Evolutionary conservation across 768 basidiomycete genomes (phyloP), one percentile per base, ranked within the genome.

Genomic region (Trametes villosa): DNA sequence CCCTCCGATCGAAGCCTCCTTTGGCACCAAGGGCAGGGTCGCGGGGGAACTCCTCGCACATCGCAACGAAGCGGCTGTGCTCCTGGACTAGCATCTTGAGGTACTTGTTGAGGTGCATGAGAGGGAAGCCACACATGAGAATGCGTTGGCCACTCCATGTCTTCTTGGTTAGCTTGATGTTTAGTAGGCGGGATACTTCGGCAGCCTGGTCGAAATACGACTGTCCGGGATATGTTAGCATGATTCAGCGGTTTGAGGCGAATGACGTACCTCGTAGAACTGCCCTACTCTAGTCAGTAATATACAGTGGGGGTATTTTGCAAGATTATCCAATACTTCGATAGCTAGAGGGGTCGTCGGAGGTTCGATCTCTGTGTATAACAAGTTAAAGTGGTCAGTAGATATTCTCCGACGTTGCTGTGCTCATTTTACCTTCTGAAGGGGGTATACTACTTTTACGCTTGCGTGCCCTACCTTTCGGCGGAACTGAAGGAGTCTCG

Each of bases 151-250:
- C 86, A 62, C 83, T 83, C 91, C 90, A 92, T 67, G 83, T 83
- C 60, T 88, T 83, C 59, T 85, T 83, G 2, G 93, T 88, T 24
- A 95, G 78, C 67, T 94, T 96, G 75, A 96, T 94, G 65, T 85
- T 86, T 12, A 97, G 81, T 17, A 95, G 76, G 30, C 78, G 80
- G 4, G 94, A 80, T 7, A 98, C 86, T 60, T 91, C 86, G 15
- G 78, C 75, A 9, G 95, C 94, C 80, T 96, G 96, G 40, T 92
- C 89, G 67, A 96, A 98, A 72, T 97, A 97, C 0, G 96, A 96
- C 95, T 98, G 57, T 15, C 17, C 22, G 15, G 34, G 18, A 27
- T 33, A 34, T 27, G 26, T 24, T 5, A 27, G 20, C 9, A n/a
- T 17, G 12, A 11, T 17, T 13, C n/a, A 22, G 26, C 0, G 27